These are phyloP conservation scores for Alternaria angustiovoidea DNA, from an alignment of 2,329 filamentous ascomycete species.

Conservation along the genomic window DNA sequence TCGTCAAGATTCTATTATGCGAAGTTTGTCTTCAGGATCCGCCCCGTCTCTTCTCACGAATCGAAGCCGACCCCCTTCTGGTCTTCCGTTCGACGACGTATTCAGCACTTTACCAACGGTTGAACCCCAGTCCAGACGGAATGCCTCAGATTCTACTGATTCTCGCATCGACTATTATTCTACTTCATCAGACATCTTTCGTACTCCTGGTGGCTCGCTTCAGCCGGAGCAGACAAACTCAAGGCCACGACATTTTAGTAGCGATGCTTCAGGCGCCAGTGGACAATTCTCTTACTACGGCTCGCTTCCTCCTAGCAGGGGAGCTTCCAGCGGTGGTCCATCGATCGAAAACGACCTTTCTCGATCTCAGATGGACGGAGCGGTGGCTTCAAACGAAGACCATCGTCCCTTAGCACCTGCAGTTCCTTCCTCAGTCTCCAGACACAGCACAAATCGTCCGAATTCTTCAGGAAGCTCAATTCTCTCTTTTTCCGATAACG, in stretches of 20 bases:
- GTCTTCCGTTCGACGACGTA: slow-evolving; percentile 21
- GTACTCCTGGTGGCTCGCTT: background rate
- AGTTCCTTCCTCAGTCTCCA: background rate
- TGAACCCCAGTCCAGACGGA: background rate
- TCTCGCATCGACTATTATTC: background rate
- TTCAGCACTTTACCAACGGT: slow-evolving; percentile 19
- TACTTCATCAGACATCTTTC: background rate
- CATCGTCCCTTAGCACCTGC: background rate
- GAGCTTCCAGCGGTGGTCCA: slow-evolving; percentile 34
- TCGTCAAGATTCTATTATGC: slow-evolving; percentile 13
- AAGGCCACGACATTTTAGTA: slow-evolving; percentile 25
- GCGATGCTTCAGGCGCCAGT: slow-evolving; percentile 39
- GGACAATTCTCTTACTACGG: slow-evolving; percentile 45
- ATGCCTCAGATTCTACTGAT: background rate
- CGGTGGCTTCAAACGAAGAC: slow-evolving; percentile 19
- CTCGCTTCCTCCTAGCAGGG: slow-evolving; percentile 33
- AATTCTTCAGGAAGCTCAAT: slow-evolving; percentile 12
- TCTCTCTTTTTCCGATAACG: slow-evolving; percentile 6
- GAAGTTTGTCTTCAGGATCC: slow-evolving; percentile 38
- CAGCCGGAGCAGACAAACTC: background rate
- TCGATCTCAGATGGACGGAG: slow-evolving; percentile 35
- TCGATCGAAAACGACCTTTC: slow-evolving; percentile 18
- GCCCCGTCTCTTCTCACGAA: slow-evolving; percentile 19
- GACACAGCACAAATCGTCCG: background rate
- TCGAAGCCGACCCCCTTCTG: slow-evolving; percentile 2